These are phyloP conservation scores for Ascochyta clinopodiicola DNA, from an alignment of 2,329 filamentous ascomycete species.

Conservation along the genomic window DNA sequence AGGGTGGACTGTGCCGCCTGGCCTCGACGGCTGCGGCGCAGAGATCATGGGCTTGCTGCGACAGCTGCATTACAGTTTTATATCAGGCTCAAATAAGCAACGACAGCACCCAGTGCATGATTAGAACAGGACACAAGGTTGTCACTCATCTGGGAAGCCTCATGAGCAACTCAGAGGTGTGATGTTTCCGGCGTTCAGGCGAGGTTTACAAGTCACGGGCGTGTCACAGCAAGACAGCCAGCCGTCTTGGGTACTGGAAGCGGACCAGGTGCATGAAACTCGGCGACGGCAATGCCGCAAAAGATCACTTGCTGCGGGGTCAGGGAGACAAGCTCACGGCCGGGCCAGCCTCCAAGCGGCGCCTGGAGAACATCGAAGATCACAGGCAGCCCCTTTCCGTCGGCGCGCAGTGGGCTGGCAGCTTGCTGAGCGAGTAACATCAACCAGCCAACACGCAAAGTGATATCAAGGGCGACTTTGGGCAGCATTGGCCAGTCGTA, in stretches of 20 bases:
- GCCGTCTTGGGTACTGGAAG: conserved; percentile 10
- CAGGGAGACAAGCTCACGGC: conserved; percentile 14
- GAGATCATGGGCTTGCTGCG: conserved; percentile 6
- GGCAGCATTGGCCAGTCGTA: conserved; percentile 17
- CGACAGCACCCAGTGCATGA: neutral
- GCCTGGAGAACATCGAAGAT: conserved; percentile 15
- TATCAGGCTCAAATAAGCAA: neutral
- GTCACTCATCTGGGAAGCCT: neutral
- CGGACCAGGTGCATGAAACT: conserved; percentile 17
- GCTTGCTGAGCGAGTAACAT: conserved; percentile 15
- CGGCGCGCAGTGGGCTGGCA: conserved; percentile 10
- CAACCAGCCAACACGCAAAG: conserved; percentile 9
- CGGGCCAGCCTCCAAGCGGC: conserved; percentile 16
- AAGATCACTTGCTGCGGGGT: conserved; percentile 17
- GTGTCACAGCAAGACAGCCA: conserved; percentile 11
- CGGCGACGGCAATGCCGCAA: conserved; percentile 16
- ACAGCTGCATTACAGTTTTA: neutral
- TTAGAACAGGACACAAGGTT: neutral
- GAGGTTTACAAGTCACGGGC: conserved; percentile 3
- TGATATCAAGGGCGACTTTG: conserved; percentile 18
- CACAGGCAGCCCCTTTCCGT: conserved; percentile 14
- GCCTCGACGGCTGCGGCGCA: conserved; percentile 3
- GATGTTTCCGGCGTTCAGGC: conserved; percentile 1
- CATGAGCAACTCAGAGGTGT: neutral
- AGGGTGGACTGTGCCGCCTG: conserved; percentile 13